Conservation (phyloP, 805 yeast species). For the Ogataea siamensis region DNA sequence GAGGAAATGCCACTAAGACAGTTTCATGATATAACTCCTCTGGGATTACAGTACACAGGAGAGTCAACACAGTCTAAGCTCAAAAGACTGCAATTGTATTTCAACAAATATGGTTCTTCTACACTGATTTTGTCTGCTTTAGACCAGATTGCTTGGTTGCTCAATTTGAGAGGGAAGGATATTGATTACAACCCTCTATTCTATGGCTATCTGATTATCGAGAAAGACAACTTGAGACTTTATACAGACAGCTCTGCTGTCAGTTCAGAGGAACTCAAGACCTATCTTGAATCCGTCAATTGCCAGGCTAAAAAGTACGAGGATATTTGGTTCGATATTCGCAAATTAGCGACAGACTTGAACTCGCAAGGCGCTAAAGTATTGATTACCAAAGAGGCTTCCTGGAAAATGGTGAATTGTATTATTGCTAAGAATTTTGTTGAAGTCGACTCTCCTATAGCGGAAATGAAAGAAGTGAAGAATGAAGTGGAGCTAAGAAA, state of each 20-base stretch:
- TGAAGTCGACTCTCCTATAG: slow-evolving; percentile 55
- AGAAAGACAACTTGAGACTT: slow-evolving; percentile 38
- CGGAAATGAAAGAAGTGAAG: slow-evolving; percentile 51
- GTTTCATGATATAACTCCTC: slow-evolving; percentile 45
- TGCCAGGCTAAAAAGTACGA: slow-evolving; percentile 44
- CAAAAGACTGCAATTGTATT: slow-evolving; percentile 41
- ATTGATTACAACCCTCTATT: slow-evolving; percentile 56
- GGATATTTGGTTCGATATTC: slow-evolving; percentile 45
- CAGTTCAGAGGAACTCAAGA: slow-evolving; percentile 28
- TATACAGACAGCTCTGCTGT: slow-evolving; percentile 38
- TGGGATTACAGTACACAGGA: slow-evolving; percentile 62
- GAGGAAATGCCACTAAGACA: slow-evolving; percentile 64
- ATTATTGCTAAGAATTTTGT: slow-evolving; percentile 38
- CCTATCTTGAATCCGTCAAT: slow-evolving; percentile 42
- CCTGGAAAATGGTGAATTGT: slow-evolving; percentile 67
- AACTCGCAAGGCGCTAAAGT: slow-evolving; percentile 32
- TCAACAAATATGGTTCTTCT: slow-evolving; percentile 28
- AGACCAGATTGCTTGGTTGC: slow-evolving; percentile 90
- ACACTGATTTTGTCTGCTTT: slow-evolving; percentile 46
- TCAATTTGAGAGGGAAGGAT: slow-evolving; percentile 67
- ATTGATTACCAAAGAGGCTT: slow-evolving; percentile 53
- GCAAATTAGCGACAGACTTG: slow-evolving; percentile 34
- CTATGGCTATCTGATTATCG: slow-evolving; percentile 48
- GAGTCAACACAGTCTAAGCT: slow-evolving; percentile 59
- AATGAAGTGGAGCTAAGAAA: slow-evolving; percentile 49